Percentiles rank a stretch among this genome's conserved stretches.
Evolutionary conservation across 2,329 filamentous ascomycete species (phyloP).

Genomic region (Sclerotinia borealis): DNA sequence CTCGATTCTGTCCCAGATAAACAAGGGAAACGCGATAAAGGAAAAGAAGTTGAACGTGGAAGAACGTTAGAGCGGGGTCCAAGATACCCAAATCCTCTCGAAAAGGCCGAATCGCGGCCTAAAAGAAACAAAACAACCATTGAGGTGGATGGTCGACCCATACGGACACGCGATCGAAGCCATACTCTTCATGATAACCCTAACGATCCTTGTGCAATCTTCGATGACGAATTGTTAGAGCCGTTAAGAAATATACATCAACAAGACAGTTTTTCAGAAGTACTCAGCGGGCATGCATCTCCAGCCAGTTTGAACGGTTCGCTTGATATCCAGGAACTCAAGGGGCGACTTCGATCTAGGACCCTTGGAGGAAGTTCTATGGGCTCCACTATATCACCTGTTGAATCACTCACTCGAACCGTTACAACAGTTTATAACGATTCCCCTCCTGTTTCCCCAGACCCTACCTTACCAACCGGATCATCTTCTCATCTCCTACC

Average conservation of each 20-base stretch:
- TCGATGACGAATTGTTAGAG: conserved; percentile 30
- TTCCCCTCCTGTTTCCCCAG: conserved; percentile 14
- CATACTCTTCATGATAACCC: conserved; percentile 29
- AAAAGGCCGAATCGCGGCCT: conserved; percentile 24
- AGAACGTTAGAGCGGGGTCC: conserved; percentile 20
- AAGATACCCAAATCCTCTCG: conserved; percentile 24
- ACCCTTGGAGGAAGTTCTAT: background rate
- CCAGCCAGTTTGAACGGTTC: background rate
- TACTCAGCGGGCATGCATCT: conserved; percentile 16
- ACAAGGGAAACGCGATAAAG: conserved; percentile 9
- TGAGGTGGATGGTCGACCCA: conserved; percentile 23
- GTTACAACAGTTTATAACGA: conserved; percentile 17
- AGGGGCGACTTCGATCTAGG: background rate
- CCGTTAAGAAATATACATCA: conserved; percentile 24
- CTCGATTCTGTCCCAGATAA: background rate
- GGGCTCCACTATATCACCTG: background rate
- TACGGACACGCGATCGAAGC: conserved; percentile 27
- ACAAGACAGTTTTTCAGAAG: conserved; percentile 24
- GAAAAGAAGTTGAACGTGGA: conserved; percentile 22
- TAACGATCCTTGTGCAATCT: conserved; percentile 22
- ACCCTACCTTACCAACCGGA: conserved; percentile 13
- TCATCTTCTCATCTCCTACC: background rate
- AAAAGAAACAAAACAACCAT: conserved; percentile 22
- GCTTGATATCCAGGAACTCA: background rate
- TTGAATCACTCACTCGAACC: conserved; percentile 3